These are phyloP conservation scores for Aegilops longissima DNA, from an alignment of 176 grass and related monocot genomes.

Conservation along the genomic window DNA sequence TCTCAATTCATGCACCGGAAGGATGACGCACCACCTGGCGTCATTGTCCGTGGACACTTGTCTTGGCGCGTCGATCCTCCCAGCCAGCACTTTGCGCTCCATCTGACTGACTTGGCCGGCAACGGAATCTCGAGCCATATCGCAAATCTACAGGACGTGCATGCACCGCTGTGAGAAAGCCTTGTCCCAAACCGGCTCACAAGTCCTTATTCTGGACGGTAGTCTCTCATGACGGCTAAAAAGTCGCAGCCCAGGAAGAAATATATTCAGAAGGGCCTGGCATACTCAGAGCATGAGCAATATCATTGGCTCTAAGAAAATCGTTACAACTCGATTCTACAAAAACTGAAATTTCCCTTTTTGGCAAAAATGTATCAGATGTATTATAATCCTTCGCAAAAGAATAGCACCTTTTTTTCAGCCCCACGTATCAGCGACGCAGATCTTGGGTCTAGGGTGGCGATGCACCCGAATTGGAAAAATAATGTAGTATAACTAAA, in stretches of 20 bases:
- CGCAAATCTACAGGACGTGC: neutral
- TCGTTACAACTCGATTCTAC: no score
- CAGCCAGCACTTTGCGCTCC: neutral
- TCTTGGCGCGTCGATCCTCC: neutral
- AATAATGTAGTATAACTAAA: no score
- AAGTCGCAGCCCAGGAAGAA: neutral
- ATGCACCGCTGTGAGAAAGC: neutral
- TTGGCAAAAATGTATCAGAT: no score
- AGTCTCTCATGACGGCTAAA: neutral
- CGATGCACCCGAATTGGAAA: no score
- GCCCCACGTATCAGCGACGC: no score
- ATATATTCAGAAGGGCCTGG: neutral
- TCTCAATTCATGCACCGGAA: no score
- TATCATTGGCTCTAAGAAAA: no score
- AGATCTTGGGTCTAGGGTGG: no score
- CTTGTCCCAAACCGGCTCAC: conserved; percentile 1
- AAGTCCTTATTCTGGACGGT: neutral
- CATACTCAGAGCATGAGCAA: no score
- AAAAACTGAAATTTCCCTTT: no score
- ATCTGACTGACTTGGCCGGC: conserved; percentile 11
- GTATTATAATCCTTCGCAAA: no score
- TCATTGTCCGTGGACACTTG: neutral
- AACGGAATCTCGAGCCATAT: neutral
- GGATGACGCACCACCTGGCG: conserved; percentile 27
- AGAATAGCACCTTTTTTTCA: no score